Conservation (phyloP, 768 basidiomycete species). For the Kondoa malvinella region DNA sequence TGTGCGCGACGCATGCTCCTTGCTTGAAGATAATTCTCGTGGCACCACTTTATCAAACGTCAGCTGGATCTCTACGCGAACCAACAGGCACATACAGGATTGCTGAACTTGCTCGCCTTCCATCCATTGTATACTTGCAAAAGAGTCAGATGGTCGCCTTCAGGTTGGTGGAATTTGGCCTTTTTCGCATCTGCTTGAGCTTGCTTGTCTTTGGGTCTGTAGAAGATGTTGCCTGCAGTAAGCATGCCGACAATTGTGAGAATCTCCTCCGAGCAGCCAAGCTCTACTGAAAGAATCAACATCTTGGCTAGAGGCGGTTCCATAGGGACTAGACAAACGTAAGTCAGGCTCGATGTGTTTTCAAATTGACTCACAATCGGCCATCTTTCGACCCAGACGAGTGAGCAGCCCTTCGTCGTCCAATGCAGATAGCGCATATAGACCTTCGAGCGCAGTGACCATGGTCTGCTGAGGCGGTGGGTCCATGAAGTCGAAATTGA, state of each 20-base stretch:
- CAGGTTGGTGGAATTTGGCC: constrained; percentile 97
- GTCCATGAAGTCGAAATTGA: constrained; percentile 99
- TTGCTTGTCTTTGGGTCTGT: constrained; percentile 98
- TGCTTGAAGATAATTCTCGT: constrained; percentile 96
- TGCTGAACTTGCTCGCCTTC: constrained; percentile 83
- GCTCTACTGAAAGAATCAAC: constrained; percentile 91
- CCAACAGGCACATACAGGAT: constrained; percentile 14
- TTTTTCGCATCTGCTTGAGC: constrained; percentile 98
- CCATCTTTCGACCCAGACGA: constrained; percentile 91
- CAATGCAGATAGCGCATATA: constrained; percentile 86
- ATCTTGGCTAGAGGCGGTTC: constrained; percentile 92
- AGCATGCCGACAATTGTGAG: constrained; percentile 94
- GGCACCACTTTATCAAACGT: constrained; percentile 52
- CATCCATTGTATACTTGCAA: constrained; percentile 96
- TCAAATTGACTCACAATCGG: constrained; percentile 43
- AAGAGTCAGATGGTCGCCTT: constrained; percentile 84
- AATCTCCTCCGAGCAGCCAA: constrained; percentile 96
- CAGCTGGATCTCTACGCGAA: not conserved
- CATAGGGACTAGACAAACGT: constrained; percentile 48
- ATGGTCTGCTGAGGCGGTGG: constrained; percentile 92
- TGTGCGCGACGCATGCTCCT: constrained; percentile 92
- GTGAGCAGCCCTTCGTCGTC: constrained; percentile 95
- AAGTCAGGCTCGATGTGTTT: not conserved
- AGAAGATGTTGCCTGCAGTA: constrained; percentile 79
- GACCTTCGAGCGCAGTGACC: constrained; percentile 81